These are phyloP conservation scores for Serpula lacrymans DNA, from an alignment of 768 basidiomycete genomes.

Conservation along the genomic window DNA sequence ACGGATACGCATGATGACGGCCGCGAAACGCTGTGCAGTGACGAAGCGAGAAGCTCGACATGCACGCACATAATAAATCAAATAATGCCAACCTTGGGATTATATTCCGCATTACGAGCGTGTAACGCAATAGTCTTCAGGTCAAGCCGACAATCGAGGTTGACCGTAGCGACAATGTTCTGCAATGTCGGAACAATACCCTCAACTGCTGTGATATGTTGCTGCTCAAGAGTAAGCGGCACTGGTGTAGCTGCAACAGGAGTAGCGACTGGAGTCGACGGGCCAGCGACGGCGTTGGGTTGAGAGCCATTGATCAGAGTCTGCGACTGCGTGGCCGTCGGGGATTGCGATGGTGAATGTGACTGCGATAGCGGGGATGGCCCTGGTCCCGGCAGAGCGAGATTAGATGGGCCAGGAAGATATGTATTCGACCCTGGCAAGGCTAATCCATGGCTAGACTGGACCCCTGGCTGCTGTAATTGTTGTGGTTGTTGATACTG, in stretches of 20 bases:
- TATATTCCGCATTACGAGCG: conserved; percentile 98
- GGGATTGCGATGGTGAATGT: conserved; percentile 23
- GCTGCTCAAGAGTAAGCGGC: conserved; percentile 82
- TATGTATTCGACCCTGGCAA: conserved; percentile 48
- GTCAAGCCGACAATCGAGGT: conserved; percentile 93
- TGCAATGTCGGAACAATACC: conserved; percentile 99
- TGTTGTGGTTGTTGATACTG: conserved; percentile 38
- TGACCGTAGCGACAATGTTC: conserved; percentile 99
- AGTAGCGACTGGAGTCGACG: conserved; percentile 50
- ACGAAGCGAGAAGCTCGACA: conserved; percentile 59
- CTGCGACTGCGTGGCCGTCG: conserved; percentile 26
- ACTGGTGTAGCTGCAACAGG: conserved; percentile 65
- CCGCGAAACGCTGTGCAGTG: conserved; percentile 92
- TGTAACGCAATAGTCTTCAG: conserved; percentile 98
- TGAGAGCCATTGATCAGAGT: conserved; percentile 27
- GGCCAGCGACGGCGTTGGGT: conserved; percentile 49
- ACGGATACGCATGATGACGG: conserved; percentile 99
- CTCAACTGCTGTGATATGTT: conserved; percentile 94
- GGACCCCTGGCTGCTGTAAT: conserved; percentile 33
- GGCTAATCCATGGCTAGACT: conserved; percentile 53
- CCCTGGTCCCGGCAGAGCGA: conserved; percentile 51
- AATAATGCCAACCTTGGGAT: conserved; percentile 91
- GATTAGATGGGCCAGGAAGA: conserved; percentile 37
- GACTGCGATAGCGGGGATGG: conserved; percentile 54
- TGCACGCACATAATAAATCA: conserved; percentile 34